Evolutionary conservation across 441 rosid genomes (phyloP), one percentile per base, ranked within the genome.

Genomic region (Sinapis alba): DNA sequence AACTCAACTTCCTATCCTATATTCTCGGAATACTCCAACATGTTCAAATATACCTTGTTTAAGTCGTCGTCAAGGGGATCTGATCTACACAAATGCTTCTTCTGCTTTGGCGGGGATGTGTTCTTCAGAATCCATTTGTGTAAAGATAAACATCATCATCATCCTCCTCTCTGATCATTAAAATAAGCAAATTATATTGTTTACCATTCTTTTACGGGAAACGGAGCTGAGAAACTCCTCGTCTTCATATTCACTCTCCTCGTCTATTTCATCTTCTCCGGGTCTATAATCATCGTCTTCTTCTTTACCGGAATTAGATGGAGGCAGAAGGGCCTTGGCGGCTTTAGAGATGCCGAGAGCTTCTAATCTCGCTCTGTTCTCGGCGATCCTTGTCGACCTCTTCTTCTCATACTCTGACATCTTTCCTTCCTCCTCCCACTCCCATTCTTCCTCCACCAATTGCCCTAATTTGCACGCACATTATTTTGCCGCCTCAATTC

Each of bases 291-390:
- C 94, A 27, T 84, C 96, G 60, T 92, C 97, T 16, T 68, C 80
- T n/a, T 41, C 86, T 28, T 68, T 78, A 30, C 56, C 74, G 62
- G 81, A 76, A 80, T 71, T 86, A 38, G 32, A 2, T 2, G 62
- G 34, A 56, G 61, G 7, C 77, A 81, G 64, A 27, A 90, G 69
- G 73, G 90, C 81, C 64, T 81, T 82, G n/a, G 90, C 90, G 70
- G 87, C 38, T 79, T 82, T 88, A 27, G 74, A 74, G 54, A 94
- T 84, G 74, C 98, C 97, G 67, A 94, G 72, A 56, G 97, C 96
- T 79, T 87, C 96, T 90, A 90, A 87, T 76, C 90, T 84, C n/a
- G 91, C 92, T 75, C 77, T 85, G 84, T 94, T 92, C 87, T 87
- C 90, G 10, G 91, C 90, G 65, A 92, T 94, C 81, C 94, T 92